These are phyloP conservation scores for Colletotrichum gigasporum DNA, from an alignment of 2,329 filamentous ascomycete genomes.

Conservation along the genomic window DNA sequence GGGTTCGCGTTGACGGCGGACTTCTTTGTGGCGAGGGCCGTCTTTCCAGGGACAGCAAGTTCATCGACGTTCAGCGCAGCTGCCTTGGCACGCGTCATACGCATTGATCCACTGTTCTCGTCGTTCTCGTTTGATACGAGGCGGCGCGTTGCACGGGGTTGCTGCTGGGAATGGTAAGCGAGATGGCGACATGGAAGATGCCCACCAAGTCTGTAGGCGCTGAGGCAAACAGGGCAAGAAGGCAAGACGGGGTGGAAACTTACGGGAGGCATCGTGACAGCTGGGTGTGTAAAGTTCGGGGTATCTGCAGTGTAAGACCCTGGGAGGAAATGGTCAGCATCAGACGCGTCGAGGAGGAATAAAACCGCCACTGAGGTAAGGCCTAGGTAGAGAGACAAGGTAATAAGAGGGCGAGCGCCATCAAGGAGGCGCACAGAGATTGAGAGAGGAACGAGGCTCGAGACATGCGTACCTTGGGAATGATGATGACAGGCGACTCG, in stretches of 20 bases:
- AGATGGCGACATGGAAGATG: constrained; percentile 18
- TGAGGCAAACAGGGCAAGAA: background rate
- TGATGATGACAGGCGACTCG: constrained; percentile 28
- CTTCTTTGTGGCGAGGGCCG: constrained; percentile 78
- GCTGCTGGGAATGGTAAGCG: constrained; percentile 51
- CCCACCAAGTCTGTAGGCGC: background rate
- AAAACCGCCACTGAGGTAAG: background rate
- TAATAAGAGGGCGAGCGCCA: constrained; percentile 6
- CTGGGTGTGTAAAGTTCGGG: constrained; percentile 20
- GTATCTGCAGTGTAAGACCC: constrained; percentile 9
- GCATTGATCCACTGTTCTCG: constrained; percentile 83
- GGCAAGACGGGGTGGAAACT: constrained; percentile 34
- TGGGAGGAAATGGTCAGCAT: constrained; percentile 18
- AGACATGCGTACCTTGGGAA: constrained; percentile 28
- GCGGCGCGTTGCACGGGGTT: constrained; percentile 75
- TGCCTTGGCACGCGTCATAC: constrained; percentile 92
- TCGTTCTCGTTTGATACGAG: constrained; percentile 92
- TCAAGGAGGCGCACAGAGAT: background rate
- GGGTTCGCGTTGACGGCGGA: constrained; percentile 59
- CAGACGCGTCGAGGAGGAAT: constrained; percentile 19
- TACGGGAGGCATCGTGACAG: constrained; percentile 49
- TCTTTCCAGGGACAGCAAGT: constrained; percentile 66
- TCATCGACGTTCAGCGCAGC: constrained; percentile 77
- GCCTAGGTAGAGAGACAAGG: background rate
- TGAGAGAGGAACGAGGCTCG: background rate